Evolutionary conservation across 768 basidiomycete genomes (phyloP).

Genomic region (Hortiboletus campestris): DNA sequence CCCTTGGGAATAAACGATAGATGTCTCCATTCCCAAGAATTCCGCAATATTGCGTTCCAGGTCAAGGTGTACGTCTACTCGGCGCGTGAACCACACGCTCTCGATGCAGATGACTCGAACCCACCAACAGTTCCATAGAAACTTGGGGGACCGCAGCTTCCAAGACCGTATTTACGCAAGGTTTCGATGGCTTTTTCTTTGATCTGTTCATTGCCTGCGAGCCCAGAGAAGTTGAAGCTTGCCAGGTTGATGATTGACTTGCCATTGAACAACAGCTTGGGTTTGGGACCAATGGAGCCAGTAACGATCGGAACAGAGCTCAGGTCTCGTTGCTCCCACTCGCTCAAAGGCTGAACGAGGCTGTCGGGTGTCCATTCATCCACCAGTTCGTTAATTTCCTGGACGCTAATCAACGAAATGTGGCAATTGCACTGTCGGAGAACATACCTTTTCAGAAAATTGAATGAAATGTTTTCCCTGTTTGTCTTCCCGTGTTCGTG

Average conservation of each 20-base stretch:
- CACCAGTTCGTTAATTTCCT: slow-evolving; percentile 97
- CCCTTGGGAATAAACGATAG: slow-evolving; percentile 92
- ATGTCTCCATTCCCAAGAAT: slow-evolving; percentile 84
- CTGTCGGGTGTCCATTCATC: slow-evolving; percentile 93
- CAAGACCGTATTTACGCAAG: slow-evolving; percentile 85
- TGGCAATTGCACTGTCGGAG: not conserved
- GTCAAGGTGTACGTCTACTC: slow-evolving; percentile 83
- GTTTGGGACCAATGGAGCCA: slow-evolving; percentile 81
- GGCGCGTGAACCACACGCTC: slow-evolving; percentile 3
- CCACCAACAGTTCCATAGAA: slow-evolving; percentile 95
- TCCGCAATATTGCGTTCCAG: slow-evolving; percentile 87
- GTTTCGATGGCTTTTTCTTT: slow-evolving; percentile 84
- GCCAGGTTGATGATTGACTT: slow-evolving; percentile 84
- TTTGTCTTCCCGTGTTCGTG: slow-evolving; percentile 82
- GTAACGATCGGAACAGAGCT: slow-evolving; percentile 70
- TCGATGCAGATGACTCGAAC: slow-evolving; percentile 24
- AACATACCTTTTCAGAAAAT: slow-evolving; percentile 82
- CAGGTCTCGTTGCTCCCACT: slow-evolving; percentile 66
- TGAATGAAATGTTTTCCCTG: slow-evolving; percentile 87
- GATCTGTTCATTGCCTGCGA: slow-evolving; percentile 84
- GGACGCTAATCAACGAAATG: not conserved
- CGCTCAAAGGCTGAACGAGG: slow-evolving; percentile 60
- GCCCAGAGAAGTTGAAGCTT: slow-evolving; percentile 88
- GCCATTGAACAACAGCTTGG: slow-evolving; percentile 67
- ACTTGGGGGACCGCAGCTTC: slow-evolving; percentile 93